A percentile compares a stretch with the other conserved stretches of the same genome.
phyloP scores from a whole-genome alignment of 345 rosid genomes.

The Acer saccharum region DNA sequence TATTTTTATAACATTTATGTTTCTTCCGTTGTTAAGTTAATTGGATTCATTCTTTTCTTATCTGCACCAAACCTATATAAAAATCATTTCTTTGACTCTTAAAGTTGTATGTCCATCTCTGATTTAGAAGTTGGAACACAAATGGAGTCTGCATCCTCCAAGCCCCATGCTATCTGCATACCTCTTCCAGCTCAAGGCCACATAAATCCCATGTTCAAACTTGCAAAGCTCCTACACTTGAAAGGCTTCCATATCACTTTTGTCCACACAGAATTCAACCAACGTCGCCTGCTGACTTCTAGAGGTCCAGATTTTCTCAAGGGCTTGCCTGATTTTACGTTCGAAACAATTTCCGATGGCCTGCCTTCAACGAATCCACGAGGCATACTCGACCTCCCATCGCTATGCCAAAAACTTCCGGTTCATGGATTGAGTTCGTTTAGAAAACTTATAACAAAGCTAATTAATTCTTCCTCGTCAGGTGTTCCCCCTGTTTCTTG shows the following conservation, averaged over 20 bases:
- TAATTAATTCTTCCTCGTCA: not conserved
- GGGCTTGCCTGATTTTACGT: conserved; percentile 30
- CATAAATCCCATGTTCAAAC: conserved; percentile 31
- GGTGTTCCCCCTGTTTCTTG: conserved; percentile 31
- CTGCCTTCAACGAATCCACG: conserved; percentile 28
- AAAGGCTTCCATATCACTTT: conserved; percentile 41
- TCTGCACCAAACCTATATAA: too few relatives aligned
- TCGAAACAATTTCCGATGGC: conserved; percentile 38
- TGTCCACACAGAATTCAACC: conserved; percentile 35
- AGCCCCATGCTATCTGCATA: conserved; percentile 37
- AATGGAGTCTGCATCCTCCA: conserved; percentile 4
- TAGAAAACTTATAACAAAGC: conserved; percentile 24
- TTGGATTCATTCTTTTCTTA: too few relatives aligned
- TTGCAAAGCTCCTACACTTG: conserved; percentile 40
- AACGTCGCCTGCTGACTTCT: conserved; percentile 30
- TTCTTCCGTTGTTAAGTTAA: too few relatives aligned
- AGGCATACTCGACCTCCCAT: conserved; percentile 32
- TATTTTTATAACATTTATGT: too few relatives aligned
- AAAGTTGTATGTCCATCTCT: too few relatives aligned
- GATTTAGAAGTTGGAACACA: too few relatives aligned
- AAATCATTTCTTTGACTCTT: too few relatives aligned
- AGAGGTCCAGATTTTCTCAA: conserved; percentile 20
- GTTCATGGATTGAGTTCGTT: conserved; percentile 22
- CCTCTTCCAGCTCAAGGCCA: conserved; percentile 46
- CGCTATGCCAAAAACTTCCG: conserved; percentile 16